These are phyloP conservation scores for Trypethelium eluteriae DNA, from an alignment of 495 filamentous ascomycete species.

Conservation along the genomic window DNA sequence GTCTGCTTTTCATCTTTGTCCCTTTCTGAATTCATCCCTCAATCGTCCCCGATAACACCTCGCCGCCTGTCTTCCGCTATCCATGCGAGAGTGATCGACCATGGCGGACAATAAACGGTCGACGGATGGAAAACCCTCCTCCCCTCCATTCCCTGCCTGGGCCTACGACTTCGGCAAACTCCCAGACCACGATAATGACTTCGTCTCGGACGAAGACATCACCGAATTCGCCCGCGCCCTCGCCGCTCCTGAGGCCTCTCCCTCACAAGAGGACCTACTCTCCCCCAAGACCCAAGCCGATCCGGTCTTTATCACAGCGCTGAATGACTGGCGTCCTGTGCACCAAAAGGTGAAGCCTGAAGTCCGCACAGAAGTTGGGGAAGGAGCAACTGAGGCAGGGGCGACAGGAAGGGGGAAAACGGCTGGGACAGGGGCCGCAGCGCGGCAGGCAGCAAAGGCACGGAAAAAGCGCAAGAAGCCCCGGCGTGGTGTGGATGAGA, in stretches of 20 bases:
- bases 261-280: slow-evolving; percentile 35
- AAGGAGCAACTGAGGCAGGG: not conserved
- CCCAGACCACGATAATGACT: slow-evolving; percentile 39
- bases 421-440: not conserved
- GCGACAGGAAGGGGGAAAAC: not conserved
- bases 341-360: slow-evolving; percentile 34
- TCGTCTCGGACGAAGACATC: slow-evolving; percentile 34
- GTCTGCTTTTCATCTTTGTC: not conserved
- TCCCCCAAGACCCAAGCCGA: slow-evolving; percentile 15
- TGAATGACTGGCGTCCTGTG: slow-evolving; percentile 43
- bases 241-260: slow-evolving; percentile 35
- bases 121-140: slow-evolving; percentile 31
- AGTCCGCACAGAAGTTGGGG: not conserved
- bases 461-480: slow-evolving; percentile 30
- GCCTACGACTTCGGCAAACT: slow-evolving; percentile 36
- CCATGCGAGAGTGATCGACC: not conserved
- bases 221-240: slow-evolving; percentile 38
- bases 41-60: not conserved
- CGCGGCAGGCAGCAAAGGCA: not conserved
- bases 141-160: slow-evolving; percentile 20
- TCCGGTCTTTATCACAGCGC: slow-evolving; percentile 39
- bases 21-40: not conserved
- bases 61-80: not conserved
- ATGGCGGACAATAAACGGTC: slow-evolving; percentile 35
- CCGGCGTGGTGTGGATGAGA: slow-evolving; percentile 66